Conservation (phyloP, 163 green algal genomes). For the Scenedesmus sp. region DNA sequence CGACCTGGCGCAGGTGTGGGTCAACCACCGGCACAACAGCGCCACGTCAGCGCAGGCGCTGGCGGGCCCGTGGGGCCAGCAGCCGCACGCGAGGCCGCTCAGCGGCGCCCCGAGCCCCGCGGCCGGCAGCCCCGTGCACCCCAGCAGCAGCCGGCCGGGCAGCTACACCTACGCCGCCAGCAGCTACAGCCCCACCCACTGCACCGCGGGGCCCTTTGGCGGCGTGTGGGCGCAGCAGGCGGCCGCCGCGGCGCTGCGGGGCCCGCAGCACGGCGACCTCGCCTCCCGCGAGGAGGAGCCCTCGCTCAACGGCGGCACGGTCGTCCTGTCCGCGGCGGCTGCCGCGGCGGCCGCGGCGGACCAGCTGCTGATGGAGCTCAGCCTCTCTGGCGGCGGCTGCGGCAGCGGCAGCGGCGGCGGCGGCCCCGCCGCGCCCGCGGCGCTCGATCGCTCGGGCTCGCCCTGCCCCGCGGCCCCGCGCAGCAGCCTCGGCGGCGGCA, state of each 20-base stretch:
- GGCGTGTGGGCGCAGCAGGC: conserved; percentile 19
- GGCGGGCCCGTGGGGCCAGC: not conserved
- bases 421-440: no score
- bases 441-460: no score
- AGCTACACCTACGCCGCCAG: conserved; percentile 23
- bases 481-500: no score
- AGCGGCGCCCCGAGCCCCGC: not conserved
- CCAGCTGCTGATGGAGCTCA: not conserved
- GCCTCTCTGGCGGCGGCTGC: no score
- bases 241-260: not conserved
- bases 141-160: not conserved
- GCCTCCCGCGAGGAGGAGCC: not conserved
- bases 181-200: conserved; percentile 35
- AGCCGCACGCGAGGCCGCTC: not conserved
- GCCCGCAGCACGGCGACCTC: not conserved
- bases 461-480: no score
- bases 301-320: not conserved
- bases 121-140: not conserved
- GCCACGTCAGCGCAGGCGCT: conserved; percentile 7
- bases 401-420: no score
- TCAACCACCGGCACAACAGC: conserved; percentile 37
- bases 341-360: no score
- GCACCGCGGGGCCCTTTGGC: not conserved
- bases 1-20: conserved; percentile 15
- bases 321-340: not conserved